Conservation (phyloP, 2,329 filamentous ascomycete species). For the Cercospora brassicicola region DNA sequence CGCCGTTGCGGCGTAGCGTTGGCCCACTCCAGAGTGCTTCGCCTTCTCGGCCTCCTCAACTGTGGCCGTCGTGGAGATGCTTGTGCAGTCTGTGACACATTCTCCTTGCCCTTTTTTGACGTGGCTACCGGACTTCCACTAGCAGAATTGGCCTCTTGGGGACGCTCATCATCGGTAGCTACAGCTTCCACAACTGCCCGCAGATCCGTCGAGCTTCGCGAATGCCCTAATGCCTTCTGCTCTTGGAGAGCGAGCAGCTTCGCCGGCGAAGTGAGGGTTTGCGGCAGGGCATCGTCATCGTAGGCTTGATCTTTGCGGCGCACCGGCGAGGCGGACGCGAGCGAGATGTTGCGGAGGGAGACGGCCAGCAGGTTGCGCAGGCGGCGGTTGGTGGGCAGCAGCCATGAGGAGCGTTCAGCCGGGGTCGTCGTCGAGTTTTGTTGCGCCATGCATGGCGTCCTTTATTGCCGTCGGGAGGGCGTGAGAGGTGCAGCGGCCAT, state of each 20-base stretch:
- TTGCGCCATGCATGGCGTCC: constrained; percentile 30
- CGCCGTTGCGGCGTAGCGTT: constrained; percentile 59
- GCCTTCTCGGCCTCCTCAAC: constrained; percentile 48
- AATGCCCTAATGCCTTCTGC: constrained; percentile 53
- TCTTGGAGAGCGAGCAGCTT: constrained; percentile 62
- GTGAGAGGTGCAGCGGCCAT: neutral
- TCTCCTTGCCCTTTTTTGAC: constrained; percentile 22
- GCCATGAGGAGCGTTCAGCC: constrained; percentile 52
- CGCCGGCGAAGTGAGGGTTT: constrained; percentile 63
- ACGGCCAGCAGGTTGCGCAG: constrained; percentile 84
- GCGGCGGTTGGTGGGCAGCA: constrained; percentile 73
- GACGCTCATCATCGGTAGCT: constrained; percentile 15
- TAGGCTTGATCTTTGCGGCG: constrained; percentile 61
- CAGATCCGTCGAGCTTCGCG: constrained; percentile 60
- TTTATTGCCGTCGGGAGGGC: neutral
- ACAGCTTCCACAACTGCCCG: constrained; percentile 36
- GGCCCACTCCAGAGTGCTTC: constrained; percentile 64
- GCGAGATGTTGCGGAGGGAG: constrained; percentile 79
- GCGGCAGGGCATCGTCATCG: constrained; percentile 73
- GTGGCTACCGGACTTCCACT: constrained; percentile 21
- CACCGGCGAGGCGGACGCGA: constrained; percentile 54
- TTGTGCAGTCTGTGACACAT: constrained; percentile 29
- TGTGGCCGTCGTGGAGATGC: constrained; percentile 38
- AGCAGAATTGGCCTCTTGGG: neutral
- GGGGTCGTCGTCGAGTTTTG: constrained; percentile 31